Percentiles rank a stretch among this genome's conserved stretches.
phyloP scores from a whole-genome alignment of 768 basidiomycete species.

The Tricholomella constricta region DNA sequence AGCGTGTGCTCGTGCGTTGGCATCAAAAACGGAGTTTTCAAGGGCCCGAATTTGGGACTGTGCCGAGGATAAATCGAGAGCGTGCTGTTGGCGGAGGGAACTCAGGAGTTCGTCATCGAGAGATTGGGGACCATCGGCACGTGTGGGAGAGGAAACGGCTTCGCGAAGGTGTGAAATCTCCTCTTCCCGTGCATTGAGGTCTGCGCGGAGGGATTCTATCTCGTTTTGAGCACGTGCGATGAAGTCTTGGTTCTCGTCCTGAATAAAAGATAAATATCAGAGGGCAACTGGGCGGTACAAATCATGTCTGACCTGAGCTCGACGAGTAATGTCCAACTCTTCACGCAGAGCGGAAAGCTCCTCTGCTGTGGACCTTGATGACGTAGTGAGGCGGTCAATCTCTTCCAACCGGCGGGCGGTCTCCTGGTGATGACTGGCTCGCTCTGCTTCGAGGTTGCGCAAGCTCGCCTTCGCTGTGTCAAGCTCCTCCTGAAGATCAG shows the following conservation, averaged over 20 bases:
- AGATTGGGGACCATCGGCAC: slow-evolving; percentile 47
- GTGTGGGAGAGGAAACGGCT: slow-evolving; percentile 41
- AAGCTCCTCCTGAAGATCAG: slow-evolving; percentile 63
- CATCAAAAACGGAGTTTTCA: slow-evolving; percentile 72
- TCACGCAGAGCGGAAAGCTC: slow-evolving; percentile 54
- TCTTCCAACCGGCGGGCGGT: slow-evolving; percentile 57
- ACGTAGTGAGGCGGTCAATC: slow-evolving; percentile 51
- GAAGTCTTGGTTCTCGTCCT: slow-evolving; percentile 67
- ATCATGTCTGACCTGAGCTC: slow-evolving; percentile 36
- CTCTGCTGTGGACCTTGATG: slow-evolving; percentile 49
- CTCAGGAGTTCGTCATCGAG: slow-evolving; percentile 76
- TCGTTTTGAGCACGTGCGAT: slow-evolving; percentile 67
- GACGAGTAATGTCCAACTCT: slow-evolving; percentile 50
- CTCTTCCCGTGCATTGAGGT: slow-evolving; percentile 62
- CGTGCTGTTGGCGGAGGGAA: slow-evolving; percentile 72
- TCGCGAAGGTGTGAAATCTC: slow-evolving; percentile 64
- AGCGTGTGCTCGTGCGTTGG: slow-evolving; percentile 66
- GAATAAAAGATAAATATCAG: slow-evolving; percentile 11
- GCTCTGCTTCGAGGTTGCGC: slow-evolving; percentile 64
- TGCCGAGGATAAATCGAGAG: slow-evolving; percentile 77
- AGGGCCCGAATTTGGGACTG: slow-evolving; percentile 79
- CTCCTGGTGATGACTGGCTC: slow-evolving; percentile 59
- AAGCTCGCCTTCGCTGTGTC: slow-evolving; percentile 53
- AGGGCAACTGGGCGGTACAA: neutral
- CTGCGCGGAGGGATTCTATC: slow-evolving; percentile 66